Percentiles rank a stretch among this genome's conserved stretches.
Evolutionary conservation across 257 asterid species (phyloP).

Genomic region (Nicotiana undulata): DNA sequence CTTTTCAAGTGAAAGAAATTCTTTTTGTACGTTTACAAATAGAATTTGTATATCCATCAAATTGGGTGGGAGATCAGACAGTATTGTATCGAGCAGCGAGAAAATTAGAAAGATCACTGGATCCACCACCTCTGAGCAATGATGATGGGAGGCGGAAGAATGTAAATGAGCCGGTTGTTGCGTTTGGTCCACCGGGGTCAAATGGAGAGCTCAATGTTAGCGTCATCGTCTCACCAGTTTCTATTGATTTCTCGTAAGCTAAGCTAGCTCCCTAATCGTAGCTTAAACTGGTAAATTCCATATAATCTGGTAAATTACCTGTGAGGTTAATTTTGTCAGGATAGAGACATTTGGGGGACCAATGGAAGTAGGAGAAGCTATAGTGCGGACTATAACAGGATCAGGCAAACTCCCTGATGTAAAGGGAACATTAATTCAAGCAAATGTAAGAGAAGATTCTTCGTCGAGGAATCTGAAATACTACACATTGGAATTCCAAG

Average conservation of each 20-base stretch:
- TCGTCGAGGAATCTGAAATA: conserved; percentile 30
- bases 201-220: conserved; percentile 90
- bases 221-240: conserved; percentile 70
- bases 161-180: conserved; percentile 66
- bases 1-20: background rate
- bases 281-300: too few relatives aligned
- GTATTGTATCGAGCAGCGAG: conserved; percentile 73
- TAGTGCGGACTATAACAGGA: conserved; percentile 44
- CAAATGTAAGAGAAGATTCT: conserved; percentile 50
- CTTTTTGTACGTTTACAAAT: conserved; percentile 7
- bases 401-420: conserved; percentile 35
- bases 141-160: conserved; percentile 27
- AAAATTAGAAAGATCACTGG: conserved; percentile 66
- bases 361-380: conserved; percentile 66
- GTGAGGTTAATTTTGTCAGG: conserved; percentile 21
- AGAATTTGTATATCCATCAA: conserved; percentile 76
- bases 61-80: conserved; percentile 81
- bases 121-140: conserved; percentile 46
- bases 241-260: conserved; percentile 78
- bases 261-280: background rate
- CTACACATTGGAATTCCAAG: conserved; percentile 60
- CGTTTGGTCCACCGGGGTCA: conserved; percentile 95
- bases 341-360: conserved; percentile 86
- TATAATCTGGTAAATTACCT: too few relatives aligned
- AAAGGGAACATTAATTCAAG: conserved; percentile 39